Percentiles rank a stretch among this genome's conserved stretches.
These are phyloP conservation scores for Mortierella sp. DNA, from an alignment of 371 early-diverging fungal species.

Conservation along the genomic window DNA sequence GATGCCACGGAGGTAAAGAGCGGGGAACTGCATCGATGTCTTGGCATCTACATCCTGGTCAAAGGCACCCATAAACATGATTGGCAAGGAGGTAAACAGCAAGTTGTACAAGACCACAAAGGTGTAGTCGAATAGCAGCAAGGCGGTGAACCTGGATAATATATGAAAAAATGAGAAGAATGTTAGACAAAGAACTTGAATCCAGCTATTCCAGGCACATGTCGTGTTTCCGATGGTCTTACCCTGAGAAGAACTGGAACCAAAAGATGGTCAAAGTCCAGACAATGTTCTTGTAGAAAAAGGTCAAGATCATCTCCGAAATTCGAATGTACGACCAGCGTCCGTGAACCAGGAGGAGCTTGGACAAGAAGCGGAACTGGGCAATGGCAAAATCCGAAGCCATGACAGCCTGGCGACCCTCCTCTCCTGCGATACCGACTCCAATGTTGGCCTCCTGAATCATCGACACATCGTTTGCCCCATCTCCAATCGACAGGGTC, in stretches of 20 bases:
- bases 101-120: conserved; percentile 83
- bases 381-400: conserved; percentile 93
- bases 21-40: conserved; percentile 83
- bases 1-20: conserved; percentile 90
- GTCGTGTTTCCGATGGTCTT: conserved; percentile 29
- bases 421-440: conserved; percentile 94
- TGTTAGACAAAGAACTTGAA: neutral
- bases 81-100: conserved; percentile 82
- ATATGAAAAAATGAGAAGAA: neutral
- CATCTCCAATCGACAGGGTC: conserved; percentile 92
- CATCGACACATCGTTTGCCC: conserved; percentile 97
- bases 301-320: conserved; percentile 83
- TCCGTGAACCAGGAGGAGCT: conserved; percentile 85
- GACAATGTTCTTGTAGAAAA: conserved; percentile 87
- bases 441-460: conserved; percentile 94
- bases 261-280: conserved; percentile 86
- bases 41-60: conserved; percentile 91
- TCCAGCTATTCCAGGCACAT: neutral
- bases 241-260: conserved; percentile 87
- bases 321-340: conserved; percentile 89
- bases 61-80: conserved; percentile 85
- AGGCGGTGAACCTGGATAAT: conserved; percentile 65
- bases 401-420: conserved; percentile 95
- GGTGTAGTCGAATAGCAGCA: conserved; percentile 84
- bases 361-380: conserved; percentile 85